A percentile compares a stretch with the other conserved stretches of the same genome.
Conservation (phyloP, 768 basidiomycete species). For the Tricholoma furcatifolium region DNA sequence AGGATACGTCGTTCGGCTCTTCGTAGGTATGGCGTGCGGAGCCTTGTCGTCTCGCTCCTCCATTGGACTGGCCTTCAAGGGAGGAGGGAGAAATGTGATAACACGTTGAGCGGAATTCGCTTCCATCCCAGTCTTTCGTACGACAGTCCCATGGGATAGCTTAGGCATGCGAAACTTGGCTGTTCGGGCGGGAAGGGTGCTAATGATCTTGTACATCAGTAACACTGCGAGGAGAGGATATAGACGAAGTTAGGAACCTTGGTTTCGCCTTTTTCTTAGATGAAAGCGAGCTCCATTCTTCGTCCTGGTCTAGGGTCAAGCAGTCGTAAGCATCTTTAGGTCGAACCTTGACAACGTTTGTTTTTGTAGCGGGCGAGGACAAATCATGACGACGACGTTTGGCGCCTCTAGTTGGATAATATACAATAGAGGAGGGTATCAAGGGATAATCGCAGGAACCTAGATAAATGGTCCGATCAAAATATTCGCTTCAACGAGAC, state of each 20-base stretch:
- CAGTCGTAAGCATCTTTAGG: constrained; percentile 28
- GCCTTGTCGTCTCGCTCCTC: too few relatives aligned
- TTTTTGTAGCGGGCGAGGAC: constrained; percentile 3
- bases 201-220: neutral
- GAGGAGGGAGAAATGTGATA: constrained; percentile 25
- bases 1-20: constrained; percentile 10
- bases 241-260: constrained; percentile 18
- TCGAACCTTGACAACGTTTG: neutral
- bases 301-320: constrained; percentile 27
- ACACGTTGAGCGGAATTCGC: constrained; percentile 23
- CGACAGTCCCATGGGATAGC: neutral
- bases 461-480: neutral
- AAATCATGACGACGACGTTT: neutral
- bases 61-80: constrained; percentile 6
- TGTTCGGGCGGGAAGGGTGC: constrained; percentile 3
- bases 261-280: constrained; percentile 28
- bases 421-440: neutral
- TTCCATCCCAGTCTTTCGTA: constrained; percentile 19
- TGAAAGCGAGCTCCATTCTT: constrained; percentile 37
- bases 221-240: neutral
- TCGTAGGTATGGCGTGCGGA: neutral
- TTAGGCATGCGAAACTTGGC: constrained; percentile 15
- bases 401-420: neutral
- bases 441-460: neutral
- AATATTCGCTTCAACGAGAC: neutral